Evolutionary conservation across 78 protist genomes (phyloP).

Genomic region (Dictyostelium intermedium): DNA sequence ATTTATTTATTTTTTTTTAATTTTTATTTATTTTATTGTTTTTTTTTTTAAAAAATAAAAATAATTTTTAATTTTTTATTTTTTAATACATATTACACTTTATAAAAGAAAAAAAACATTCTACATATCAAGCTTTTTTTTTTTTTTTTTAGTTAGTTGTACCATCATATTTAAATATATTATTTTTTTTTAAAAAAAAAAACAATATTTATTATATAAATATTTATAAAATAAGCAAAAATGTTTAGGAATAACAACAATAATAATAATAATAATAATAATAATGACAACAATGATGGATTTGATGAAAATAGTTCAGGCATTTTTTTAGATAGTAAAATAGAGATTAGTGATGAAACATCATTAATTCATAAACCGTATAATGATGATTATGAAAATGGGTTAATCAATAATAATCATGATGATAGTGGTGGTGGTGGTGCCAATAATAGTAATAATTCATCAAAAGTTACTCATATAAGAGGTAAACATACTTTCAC

Average conservation of each 20-base stretch:
- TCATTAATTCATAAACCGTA: constrained; percentile 7
- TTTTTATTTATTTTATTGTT: neutral
- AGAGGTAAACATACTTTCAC: constrained; percentile 74
- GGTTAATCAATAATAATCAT: neutral
- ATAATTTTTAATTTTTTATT: neutral
- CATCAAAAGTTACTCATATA: constrained; percentile 13
- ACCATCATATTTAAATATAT: neutral
- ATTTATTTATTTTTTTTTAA: neutral
- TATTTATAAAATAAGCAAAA: neutral
- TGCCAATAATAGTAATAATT: neutral
- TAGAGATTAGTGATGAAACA: constrained; percentile 8
- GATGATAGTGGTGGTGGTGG: neutral
- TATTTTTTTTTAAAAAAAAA: neutral
- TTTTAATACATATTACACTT: neutral
- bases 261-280: neutral
- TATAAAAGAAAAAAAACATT: neutral
- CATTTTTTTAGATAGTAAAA: constrained; percentile 5
- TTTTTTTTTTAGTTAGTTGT: neutral
- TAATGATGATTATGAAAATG: neutral
- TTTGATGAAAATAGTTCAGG: neutral
- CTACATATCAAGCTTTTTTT: neutral
- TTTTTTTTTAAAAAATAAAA: no score
- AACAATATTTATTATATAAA: neutral
- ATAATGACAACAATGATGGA: neutral
- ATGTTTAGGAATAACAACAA: neutral